These are phyloP conservation scores for Solanum chacoense DNA, from an alignment of 305 asterid genomes.

Conservation along the genomic window DNA sequence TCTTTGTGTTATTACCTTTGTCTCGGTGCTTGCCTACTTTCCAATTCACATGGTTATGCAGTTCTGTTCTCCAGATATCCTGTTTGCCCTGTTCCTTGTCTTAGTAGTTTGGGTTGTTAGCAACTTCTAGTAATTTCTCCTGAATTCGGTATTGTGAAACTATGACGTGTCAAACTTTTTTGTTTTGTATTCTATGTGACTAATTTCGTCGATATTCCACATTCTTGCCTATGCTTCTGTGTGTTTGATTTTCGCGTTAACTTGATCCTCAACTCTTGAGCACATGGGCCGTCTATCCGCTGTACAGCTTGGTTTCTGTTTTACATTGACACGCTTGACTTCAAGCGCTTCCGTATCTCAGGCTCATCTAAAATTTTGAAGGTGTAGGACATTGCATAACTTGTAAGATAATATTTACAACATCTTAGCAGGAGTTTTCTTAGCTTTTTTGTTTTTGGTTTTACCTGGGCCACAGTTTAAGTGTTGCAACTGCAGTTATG, in stretches of 20 bases:
- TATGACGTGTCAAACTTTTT: neutral
- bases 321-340: neutral
- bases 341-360: neutral
- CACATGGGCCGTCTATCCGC: neutral
- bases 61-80: conserved; percentile 27
- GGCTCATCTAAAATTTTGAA: neutral
- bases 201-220: neutral
- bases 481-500: neutral
- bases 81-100: conserved; percentile 17
- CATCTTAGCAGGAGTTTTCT: neutral
- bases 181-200: neutral
- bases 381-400: neutral
- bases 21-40: conserved; percentile 24
- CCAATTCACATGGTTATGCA: conserved; percentile 23
- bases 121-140: neutral
- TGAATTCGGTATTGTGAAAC: neutral
- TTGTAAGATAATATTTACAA: neutral
- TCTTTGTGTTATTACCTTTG: conserved; percentile 14
- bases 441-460: neutral
- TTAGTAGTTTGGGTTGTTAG: conserved; percentile 12
- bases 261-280: neutral
- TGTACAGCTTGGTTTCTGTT: neutral
- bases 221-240: neutral
- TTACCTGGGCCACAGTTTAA: neutral
- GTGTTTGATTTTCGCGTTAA: neutral